These are phyloP conservation scores for Chrysanthemum seticuspe DNA, from an alignment of 129 eudicot genomes.

Conservation along the genomic window DNA sequence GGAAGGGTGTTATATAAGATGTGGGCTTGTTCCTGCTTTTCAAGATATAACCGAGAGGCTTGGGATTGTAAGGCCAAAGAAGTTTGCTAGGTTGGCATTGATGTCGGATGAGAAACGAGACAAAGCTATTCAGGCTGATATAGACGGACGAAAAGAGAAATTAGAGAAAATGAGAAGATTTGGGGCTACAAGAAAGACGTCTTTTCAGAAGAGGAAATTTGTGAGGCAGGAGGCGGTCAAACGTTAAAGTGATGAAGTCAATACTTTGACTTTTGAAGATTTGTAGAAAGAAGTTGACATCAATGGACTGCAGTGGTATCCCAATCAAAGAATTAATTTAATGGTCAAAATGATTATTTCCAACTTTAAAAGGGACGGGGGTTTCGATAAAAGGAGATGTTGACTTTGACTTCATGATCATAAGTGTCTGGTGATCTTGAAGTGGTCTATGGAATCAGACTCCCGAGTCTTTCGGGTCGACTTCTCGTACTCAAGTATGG, in stretches of 20 bases:
- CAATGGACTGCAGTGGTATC: not conserved
- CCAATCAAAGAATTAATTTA: no score
- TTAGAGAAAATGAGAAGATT: conserved; percentile 41
- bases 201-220: conserved; percentile 31
- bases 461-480: conserved; percentile 13
- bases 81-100: conserved; percentile 90
- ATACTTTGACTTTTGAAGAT: not conserved
- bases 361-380: no score
- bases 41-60: conserved; percentile 74
- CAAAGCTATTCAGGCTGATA: conserved; percentile 69
- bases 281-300: not conserved
- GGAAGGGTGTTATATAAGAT: conserved; percentile 79
- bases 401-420: conserved; percentile 3
- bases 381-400: no score
- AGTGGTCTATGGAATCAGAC: conserved; percentile 1
- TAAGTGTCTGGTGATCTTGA: not conserved
- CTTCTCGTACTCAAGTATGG: not conserved
- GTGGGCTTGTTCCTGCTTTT: conserved; percentile 92
- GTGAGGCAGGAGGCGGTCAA: conserved; percentile 43
- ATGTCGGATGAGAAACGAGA: conserved; percentile 85
- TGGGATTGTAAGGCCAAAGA: conserved; percentile 72
- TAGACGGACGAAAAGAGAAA: conserved; percentile 73
- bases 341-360: conserved; percentile 9
- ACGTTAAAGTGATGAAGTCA: conserved; percentile 11
- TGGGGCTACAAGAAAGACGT: conserved; percentile 33